These are phyloP conservation scores for Ensete glaucum DNA, from an alignment of 176 grass and related monocot genomes.

Conservation along the genomic window DNA sequence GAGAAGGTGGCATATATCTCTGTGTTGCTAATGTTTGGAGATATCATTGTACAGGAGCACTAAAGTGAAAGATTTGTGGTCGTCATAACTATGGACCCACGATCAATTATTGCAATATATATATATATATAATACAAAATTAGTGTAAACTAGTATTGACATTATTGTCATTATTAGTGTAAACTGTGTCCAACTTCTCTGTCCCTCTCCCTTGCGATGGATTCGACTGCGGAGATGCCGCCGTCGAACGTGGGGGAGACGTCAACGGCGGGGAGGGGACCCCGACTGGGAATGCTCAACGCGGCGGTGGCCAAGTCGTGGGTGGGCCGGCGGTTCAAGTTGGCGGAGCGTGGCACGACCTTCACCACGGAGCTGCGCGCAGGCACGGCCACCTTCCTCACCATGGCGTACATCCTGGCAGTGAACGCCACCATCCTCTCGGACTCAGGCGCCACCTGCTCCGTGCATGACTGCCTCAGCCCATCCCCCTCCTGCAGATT, in stretches of 20 bases:
- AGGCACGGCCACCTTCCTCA: conserved; percentile 14
- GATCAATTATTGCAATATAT: no score
- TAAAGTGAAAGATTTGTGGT: no score
- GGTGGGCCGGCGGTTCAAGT: not conserved
- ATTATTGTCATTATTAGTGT: no score
- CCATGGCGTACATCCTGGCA: conserved; percentile 12
- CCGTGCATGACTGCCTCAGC: not conserved
- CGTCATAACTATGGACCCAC: no score
- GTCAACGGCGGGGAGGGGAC: not conserved
- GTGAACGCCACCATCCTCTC: conserved; percentile 9
- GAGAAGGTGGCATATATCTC: no score
- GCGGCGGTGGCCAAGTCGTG: not conserved
- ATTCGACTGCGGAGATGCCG: not conserved
- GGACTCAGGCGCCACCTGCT: conserved; percentile 10
- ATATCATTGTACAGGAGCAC: no score
- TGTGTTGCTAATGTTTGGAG: no score
- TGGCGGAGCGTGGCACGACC: conserved; percentile 4
- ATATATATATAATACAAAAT: no score
- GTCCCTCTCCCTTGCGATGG: not conserved
- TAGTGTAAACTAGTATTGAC: no score
- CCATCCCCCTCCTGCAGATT: conserved; percentile 4
- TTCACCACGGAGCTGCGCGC: conserved; percentile 13
- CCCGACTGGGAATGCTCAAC: not conserved
- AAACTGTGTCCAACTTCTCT: not conserved
- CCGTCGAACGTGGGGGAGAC: not conserved